Evolutionary conservation across 192 early-diverging fungal species (phyloP).

Genomic region (Jimgerdemannia lactiflua): DNA sequence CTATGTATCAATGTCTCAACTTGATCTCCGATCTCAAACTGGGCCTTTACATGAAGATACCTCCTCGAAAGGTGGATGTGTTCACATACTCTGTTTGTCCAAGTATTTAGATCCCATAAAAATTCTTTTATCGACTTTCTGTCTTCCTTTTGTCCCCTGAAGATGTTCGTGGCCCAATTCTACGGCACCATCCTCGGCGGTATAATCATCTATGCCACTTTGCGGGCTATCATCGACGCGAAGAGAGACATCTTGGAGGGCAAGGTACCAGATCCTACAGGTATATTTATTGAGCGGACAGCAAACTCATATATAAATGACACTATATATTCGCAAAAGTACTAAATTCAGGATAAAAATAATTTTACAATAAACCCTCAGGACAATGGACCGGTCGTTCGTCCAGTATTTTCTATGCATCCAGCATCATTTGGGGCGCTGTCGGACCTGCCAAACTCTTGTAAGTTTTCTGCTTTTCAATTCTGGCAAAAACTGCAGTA

Average conservation of each 20-base stretch:
- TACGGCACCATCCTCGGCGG: conserved; percentile 39
- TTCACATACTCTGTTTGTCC: too few relatives aligned
- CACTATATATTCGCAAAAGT: too few relatives aligned
- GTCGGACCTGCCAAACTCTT: conserved; percentile 16
- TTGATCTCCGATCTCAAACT: conserved; percentile 54
- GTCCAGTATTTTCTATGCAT: conserved; percentile 20
- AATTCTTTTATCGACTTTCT: too few relatives aligned
- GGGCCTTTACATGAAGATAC: conserved; percentile 58
- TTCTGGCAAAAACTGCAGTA: too few relatives aligned
- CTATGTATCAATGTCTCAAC: conserved; percentile 49
- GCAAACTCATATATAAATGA: too few relatives aligned
- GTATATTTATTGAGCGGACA: conserved; percentile 8
- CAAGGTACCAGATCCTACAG: conserved; percentile 36
- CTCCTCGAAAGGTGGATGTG: conserved; percentile 20
- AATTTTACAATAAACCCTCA: conserved; percentile 1
- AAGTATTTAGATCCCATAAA: too few relatives aligned
- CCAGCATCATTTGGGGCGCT: conserved; percentile 37
- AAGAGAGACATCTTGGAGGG: conserved; percentile 34
- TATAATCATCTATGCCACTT: conserved; percentile 18
- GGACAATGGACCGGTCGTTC: conserved; percentile 29
- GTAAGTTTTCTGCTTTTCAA: too few relatives aligned
- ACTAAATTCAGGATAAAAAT: too few relatives aligned
- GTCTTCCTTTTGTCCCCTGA: too few relatives aligned
- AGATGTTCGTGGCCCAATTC: conserved; percentile 56
- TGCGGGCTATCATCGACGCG: conserved; percentile 3